Conservation (phyloP, 345 rosid species). For the Lepidium africanum region DNA sequence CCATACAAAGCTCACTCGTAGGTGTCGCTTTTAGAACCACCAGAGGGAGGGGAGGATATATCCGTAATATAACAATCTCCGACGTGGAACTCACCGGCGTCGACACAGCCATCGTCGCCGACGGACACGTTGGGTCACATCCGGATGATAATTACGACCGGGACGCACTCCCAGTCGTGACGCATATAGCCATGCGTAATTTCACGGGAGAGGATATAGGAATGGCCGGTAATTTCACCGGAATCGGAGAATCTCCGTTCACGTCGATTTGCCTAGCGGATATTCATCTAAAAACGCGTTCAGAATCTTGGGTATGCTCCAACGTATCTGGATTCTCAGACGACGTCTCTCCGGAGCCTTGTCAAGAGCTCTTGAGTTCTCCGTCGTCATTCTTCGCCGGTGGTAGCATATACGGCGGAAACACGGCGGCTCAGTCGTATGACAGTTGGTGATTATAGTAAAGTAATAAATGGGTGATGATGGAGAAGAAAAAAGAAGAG, state of each 20-base stretch:
- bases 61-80: constrained; percentile 50
- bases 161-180: constrained; percentile 54
- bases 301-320: constrained; percentile 63
- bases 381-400: constrained; percentile 1
- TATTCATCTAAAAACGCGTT: constrained; percentile 39
- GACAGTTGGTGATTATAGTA: constrained; percentile 17
- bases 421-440: constrained; percentile 1
- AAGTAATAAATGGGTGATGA: neutral
- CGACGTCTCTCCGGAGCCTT: constrained; percentile 61
- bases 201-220: constrained; percentile 51
- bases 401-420: constrained; percentile 6
- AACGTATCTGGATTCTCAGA: constrained; percentile 65
- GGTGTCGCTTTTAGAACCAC: constrained; percentile 72
- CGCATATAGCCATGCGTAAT: constrained; percentile 40
- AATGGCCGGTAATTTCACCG: constrained; percentile 65
- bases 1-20: constrained; percentile 39
- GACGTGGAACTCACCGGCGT: constrained; percentile 36
- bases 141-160: constrained; percentile 73
- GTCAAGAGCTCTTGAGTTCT: constrained; percentile 44
- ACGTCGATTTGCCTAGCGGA: constrained; percentile 56
- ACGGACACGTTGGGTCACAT: constrained; percentile 62
- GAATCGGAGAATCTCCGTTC: constrained; percentile 65
- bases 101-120: constrained; percentile 41
- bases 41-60: constrained; percentile 82
- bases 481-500: neutral